Evolutionary conservation across 352 stramenopile genomes (phyloP), one percentile per base, ranked within the genome.

Genomic region (Globisporangium abappressorium): DNA sequence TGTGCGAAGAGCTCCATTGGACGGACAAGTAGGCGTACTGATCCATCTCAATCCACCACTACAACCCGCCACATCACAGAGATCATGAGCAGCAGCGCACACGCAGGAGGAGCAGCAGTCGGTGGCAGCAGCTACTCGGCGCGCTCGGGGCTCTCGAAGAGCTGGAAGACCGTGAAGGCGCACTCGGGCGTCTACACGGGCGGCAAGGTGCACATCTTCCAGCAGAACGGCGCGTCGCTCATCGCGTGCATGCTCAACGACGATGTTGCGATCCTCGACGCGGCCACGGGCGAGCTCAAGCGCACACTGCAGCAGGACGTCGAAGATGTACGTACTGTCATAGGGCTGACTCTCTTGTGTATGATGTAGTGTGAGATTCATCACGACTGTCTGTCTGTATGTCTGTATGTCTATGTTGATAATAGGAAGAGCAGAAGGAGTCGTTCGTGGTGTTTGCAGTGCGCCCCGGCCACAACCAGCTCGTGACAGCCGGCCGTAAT

Each of bases 401-500:
- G 33, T 9, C 6, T 38, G 18, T 55, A 24, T 5, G 12, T 64
- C 51, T 58, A 15, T 64, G 36, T 30, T 63, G 12, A n/a, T 11
- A 15, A 57, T 43, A 78, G 62, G 77, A 93, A 57, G 87, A 95
- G 64, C 71, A 87, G 49, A 92, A 92, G 64, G 90, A 97, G 64
- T 81, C 85, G 59, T 95, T 97, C 43, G 81, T 94, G 51, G 84
- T 86, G 38, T 97, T 96, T 56, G 79, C 85, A 2, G 78, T 93
- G 64, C 82, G 86, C 14, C 85, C 86, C 0, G 82, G 80, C 18
- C 76, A 83, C 64, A 90, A 93, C 57, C 87, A 97, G 72, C 80
- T 97, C 49, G 82, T 95, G 70, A 96, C 88, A 11, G 86, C 88
- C 2, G 89, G 88, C 6, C 83, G 88, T 65, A 97, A 97, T 66